Base-by-base conservation (phyloP, 179 eudicot genomes). In the Patellifolia procumbens region DNA sequence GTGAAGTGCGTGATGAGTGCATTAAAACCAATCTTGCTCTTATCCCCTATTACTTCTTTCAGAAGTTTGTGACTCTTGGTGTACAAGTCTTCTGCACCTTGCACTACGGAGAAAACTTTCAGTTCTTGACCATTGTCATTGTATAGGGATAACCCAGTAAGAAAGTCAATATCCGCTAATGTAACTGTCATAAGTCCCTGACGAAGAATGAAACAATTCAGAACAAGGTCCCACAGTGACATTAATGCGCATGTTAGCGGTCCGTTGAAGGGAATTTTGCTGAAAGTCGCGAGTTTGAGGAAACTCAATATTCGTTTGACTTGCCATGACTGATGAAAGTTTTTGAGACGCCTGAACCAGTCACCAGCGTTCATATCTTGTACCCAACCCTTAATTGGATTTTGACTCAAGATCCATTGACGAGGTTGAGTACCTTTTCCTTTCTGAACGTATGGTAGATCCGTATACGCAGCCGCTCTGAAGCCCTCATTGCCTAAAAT, bases 351-450 rank as follows among this genome's bases (percentile, higher is more conserved):
- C 19, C 1, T 48, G 17, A 48, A 48, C 53, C n/a, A 48, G 2
- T 17, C 53, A 5, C 13, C 4, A 17, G 53, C 53, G 11, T 12
- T 5, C 15, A 48, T 3, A 17, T 48, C 53, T 13, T 48, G 4
- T 11, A 48, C 53, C 53, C 19, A 48, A 48, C n/a, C 53, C 17
- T 48, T 48, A 17, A 48, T 48, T 13, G 53, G 20, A 2, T 48
- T 48, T 13, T 48, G 53, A 17, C 53, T 48, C 4, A 48, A 12
- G 15, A 12, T 48, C n/a, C 19, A 48, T 70, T 90, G 97, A 95
- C 89, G 90, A 90, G 73, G 2, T 37, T 37, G 42, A 2, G 42
- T 37, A 6, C 42, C 42, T 37, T 37, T n/a, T 37, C 42, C 42
- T 37, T 37, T 2, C 6, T 37, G 42, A 37, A 37, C 42, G 42